Evolutionary conservation across 2,329 filamentous ascomycete species (phyloP).

Genomic region (Hypoxylon sp.): DNA sequence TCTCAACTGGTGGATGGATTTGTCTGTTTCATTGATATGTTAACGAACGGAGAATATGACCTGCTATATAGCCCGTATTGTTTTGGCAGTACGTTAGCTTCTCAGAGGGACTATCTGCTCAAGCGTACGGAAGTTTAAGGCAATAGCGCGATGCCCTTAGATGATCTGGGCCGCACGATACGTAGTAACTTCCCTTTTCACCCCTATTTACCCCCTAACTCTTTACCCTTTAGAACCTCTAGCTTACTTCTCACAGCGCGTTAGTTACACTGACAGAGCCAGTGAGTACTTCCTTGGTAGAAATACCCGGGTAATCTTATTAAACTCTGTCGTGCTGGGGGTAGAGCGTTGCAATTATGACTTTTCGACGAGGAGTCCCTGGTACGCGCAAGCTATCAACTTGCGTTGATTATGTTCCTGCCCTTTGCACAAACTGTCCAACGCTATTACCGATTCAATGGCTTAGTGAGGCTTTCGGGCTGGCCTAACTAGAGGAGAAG

Average conservation of each 20-base stretch:
- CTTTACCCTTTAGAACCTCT: background rate
- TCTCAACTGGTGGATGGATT: conserved; percentile 10
- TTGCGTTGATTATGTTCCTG: conserved; percentile 59
- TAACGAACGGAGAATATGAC: conserved; percentile 14
- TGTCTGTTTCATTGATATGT: conserved; percentile 9
- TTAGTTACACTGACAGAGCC: conserved; percentile 53
- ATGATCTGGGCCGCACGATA: conserved; percentile 9
- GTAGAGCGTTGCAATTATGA: conserved; percentile 12
- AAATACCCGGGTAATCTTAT: conserved; percentile 58
- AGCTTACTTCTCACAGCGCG: conserved; percentile 7
- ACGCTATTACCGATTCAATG: conserved; percentile 61
- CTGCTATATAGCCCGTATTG: conserved; percentile 10
- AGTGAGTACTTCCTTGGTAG: conserved; percentile 57
- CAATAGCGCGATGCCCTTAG: conserved; percentile 8
- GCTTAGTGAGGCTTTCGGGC: conserved; percentile 59
- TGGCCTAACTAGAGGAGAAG: conserved; percentile 46
- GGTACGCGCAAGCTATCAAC: conserved; percentile 59
- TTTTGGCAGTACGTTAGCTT: conserved; percentile 6
- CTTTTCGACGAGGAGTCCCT: conserved; percentile 48
- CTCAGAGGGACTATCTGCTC: conserved; percentile 7
- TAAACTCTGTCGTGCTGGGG: conserved; percentile 52
- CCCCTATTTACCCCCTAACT: background rate
- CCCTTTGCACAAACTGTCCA: conserved; percentile 58
- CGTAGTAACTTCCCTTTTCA: background rate
- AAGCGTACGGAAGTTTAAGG: conserved; percentile 6